phyloP scores from a whole-genome alignment of 1,284 basidiomycete genomes.

The Ustilago lituana region DNA sequence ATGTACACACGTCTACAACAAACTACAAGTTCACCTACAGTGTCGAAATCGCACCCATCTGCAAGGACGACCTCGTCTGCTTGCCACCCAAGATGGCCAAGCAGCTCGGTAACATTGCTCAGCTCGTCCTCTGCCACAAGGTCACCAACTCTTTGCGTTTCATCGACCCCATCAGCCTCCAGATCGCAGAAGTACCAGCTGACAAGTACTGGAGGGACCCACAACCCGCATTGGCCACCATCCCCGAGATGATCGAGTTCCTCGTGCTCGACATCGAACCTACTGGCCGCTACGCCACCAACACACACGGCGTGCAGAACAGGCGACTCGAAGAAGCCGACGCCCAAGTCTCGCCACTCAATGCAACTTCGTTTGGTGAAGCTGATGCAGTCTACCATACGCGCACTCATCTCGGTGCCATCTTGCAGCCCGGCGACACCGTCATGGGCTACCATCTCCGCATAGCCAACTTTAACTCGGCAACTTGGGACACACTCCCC shows the following conservation, averaged over 20 bases:
- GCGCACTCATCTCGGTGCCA: conserved; percentile 91
- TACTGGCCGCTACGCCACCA: conserved; percentile 60
- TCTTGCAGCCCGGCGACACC: conserved; percentile 94
- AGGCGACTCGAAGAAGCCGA: conserved; percentile 73
- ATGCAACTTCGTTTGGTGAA: conserved; percentile 73
- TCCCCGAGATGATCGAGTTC: conserved; percentile 91
- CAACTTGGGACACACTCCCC: conserved; percentile 79
- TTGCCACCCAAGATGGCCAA: conserved; percentile 84
- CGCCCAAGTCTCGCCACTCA: conserved; percentile 88
- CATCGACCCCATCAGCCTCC: conserved; percentile 87
- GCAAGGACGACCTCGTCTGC: conserved; percentile 96
- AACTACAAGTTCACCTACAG: conserved; percentile 99
- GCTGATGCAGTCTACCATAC: conserved; percentile 89
- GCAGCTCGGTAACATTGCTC: conserved; percentile 84
- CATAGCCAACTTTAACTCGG: conserved; percentile 91
- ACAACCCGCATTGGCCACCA: conserved; percentile 82
- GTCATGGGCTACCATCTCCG: conserved; percentile 90
- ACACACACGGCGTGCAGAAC: conserved; percentile 49
- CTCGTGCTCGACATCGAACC: conserved; percentile 92
- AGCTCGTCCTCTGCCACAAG: conserved; percentile 85
- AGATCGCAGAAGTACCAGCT: conserved; percentile 80
- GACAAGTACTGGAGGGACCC: conserved; percentile 90
- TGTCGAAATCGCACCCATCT: conserved; percentile 94
- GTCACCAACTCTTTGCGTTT: conserved; percentile 92
- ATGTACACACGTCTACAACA: conserved; percentile 89